These are phyloP conservation scores for Discostella stelligera DNA, from an alignment of 352 stramenopile species.

Conservation along the genomic window DNA sequence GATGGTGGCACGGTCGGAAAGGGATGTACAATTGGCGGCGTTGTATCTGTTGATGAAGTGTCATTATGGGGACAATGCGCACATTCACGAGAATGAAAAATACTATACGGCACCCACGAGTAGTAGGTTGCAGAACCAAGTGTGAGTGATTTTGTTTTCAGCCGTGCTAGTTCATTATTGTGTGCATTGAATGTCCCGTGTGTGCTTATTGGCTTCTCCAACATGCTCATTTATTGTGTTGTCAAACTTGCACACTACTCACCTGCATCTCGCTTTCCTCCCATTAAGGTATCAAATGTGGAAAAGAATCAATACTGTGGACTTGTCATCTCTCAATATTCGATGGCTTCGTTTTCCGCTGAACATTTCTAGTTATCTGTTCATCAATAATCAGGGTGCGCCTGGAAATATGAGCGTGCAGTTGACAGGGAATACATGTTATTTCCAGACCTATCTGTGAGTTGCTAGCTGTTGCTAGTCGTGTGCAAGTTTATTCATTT, in stretches of 20 bases:
- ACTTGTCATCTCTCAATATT: constrained; percentile 16
- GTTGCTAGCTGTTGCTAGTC: constrained; percentile 6
- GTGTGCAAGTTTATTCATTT: too few relatives aligned
- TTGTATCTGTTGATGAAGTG: constrained; percentile 68
- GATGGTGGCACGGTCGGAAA: constrained; percentile 24
- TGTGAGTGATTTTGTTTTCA: constrained; percentile 38
- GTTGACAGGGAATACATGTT: constrained; percentile 66
- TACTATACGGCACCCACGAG: constrained; percentile 47
- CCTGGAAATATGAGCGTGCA: constrained; percentile 54
- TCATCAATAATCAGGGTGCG: constrained; percentile 49
- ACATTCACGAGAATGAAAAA: constrained; percentile 66
- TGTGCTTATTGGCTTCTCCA: constrained; percentile 3
- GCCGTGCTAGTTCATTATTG: not conserved
- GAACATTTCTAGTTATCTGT: constrained; percentile 52
- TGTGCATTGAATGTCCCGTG: constrained; percentile 1
- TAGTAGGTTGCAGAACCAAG: constrained; percentile 35
- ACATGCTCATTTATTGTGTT: not conserved
- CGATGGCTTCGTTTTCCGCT: constrained; percentile 37
- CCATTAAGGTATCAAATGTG: constrained; percentile 39
- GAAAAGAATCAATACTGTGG: constrained; percentile 59
- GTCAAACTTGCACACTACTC: not conserved
- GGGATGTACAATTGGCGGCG: constrained; percentile 30
- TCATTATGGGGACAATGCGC: constrained; percentile 59
- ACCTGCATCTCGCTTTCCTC: constrained; percentile 1
- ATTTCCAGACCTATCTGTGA: constrained; percentile 70